Conservation (phyloP, 805 yeast species). For the Blastobotrys parvus region DNA sequence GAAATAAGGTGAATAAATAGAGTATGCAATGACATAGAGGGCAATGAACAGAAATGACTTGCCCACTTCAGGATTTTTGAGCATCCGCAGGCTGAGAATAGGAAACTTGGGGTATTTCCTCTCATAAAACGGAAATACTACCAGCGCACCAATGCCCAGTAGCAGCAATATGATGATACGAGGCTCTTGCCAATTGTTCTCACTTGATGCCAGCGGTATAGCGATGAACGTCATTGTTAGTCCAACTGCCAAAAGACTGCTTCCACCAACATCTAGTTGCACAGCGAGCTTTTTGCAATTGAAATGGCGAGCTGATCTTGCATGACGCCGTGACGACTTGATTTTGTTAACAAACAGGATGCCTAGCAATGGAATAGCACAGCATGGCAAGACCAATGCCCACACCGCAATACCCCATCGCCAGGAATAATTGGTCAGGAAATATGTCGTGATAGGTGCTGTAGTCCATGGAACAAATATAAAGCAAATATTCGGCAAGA, state of each 20-base stretch:
- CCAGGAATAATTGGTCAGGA: conserved; percentile 34
- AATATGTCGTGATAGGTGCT: conserved; percentile 22
- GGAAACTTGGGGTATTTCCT: conserved; percentile 26
- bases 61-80: conserved; percentile 26
- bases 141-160: background rate
- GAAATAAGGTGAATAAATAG: conserved; percentile 9
- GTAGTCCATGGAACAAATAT: conserved; percentile 35
- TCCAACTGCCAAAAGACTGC: background rate
- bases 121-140: conserved; percentile 7
- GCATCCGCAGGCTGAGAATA: conserved; percentile 31
- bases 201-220: background rate
- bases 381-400: conserved; percentile 37
- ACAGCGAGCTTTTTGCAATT: background rate
- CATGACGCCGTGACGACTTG: conserved; percentile 12
- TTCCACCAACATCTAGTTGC: conserved; percentile 1
- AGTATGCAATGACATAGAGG: conserved; percentile 25
- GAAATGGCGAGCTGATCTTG: background rate
- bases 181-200: background rate
- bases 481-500: conserved; percentile 32
- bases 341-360: conserved; percentile 15
- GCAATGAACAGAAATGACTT: conserved; percentile 8
- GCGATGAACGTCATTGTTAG: conserved; percentile 2
- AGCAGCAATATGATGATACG: background rate
- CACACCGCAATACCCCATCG: conserved; percentile 48
- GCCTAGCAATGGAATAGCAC: conserved; percentile 22